These are phyloP conservation scores for Thelephora ganbajun DNA, from an alignment of 768 basidiomycete species.

Conservation along the genomic window DNA sequence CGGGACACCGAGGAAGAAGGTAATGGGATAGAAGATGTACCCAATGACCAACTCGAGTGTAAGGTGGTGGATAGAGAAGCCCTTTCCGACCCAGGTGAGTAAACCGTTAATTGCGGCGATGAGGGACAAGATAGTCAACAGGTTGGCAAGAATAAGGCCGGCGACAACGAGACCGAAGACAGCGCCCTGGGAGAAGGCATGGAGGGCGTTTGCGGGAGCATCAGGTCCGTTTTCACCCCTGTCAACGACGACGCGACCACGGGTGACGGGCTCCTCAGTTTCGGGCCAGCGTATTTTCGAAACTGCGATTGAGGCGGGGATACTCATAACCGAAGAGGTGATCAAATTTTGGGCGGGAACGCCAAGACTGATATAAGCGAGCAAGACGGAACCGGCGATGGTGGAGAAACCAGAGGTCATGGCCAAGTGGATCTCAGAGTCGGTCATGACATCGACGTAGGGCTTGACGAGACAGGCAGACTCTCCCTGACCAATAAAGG, in stretches of 20 bases:
- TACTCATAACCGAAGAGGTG: slow-evolving; percentile 89
- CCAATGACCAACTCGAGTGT: slow-evolving; percentile 77
- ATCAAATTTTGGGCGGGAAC: slow-evolving; percentile 70
- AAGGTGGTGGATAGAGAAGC: slow-evolving; percentile 70
- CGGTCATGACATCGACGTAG: slow-evolving; percentile 75
- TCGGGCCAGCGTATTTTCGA: slow-evolving; percentile 82
- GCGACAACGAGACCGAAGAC: slow-evolving; percentile 77
- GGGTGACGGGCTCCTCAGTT: slow-evolving; percentile 73
- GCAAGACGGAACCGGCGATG: slow-evolving; percentile 82
- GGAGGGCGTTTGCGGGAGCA: slow-evolving; percentile 67
- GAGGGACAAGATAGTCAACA: slow-evolving; percentile 73
- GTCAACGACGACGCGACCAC: slow-evolving; percentile 67
- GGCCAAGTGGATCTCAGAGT: slow-evolving; percentile 71
- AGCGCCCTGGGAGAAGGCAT: slow-evolving; percentile 81
- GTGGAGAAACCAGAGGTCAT: slow-evolving; percentile 91
- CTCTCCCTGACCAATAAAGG: slow-evolving; percentile 90
- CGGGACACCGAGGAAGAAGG: slow-evolving; percentile 69
- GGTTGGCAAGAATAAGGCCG: slow-evolving; percentile 80
- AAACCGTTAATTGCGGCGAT: slow-evolving; percentile 74
- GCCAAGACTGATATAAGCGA: slow-evolving; percentile 69
- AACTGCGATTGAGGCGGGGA: slow-evolving; percentile 88
- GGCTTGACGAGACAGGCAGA: slow-evolving; percentile 77
- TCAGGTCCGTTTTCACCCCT: slow-evolving; percentile 44
- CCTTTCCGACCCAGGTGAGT: slow-evolving; percentile 79
- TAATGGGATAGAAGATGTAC: slow-evolving; percentile 80